These are phyloP conservation scores for Microsporum canis DNA, from an alignment of 2,329 filamentous ascomycete species.

Conservation along the genomic window DNA sequence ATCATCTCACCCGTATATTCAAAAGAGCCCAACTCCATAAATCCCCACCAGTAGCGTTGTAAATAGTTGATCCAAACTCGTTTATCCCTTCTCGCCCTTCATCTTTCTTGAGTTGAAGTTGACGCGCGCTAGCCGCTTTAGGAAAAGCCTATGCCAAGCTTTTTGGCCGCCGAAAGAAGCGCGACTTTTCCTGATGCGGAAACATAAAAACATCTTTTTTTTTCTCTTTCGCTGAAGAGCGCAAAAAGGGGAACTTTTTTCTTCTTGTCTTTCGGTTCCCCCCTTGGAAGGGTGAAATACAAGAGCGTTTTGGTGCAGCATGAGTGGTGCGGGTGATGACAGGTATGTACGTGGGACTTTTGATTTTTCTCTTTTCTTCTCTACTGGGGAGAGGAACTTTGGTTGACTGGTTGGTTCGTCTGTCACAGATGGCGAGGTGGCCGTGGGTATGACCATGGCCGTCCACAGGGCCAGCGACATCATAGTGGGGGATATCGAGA, in stretches of 20 bases:
- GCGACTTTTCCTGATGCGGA: background rate
- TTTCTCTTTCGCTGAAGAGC: background rate
- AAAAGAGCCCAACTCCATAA: background rate
- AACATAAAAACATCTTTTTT: background rate
- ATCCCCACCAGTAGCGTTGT: background rate
- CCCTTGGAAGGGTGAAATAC: background rate
- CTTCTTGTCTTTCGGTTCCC: background rate
- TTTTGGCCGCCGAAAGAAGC: background rate
- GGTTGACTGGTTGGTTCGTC: constrained; percentile 4
- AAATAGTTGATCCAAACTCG: no score
- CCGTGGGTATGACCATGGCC: constrained; percentile 26
- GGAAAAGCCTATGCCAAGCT: background rate
- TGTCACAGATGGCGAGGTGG: constrained; percentile 30
- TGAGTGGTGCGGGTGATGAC: constrained; percentile 29
- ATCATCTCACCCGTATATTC: background rate
- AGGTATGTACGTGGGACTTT: constrained; percentile 19
- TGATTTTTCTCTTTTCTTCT: background rate
- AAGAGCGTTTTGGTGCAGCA: constrained; percentile 15
- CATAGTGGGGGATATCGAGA: constrained; percentile 19
- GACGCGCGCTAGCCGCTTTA: background rate
- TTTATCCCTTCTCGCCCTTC: background rate
- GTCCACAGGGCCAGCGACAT: constrained; percentile 29
- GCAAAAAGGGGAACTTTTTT: background rate
- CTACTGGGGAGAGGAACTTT: background rate
- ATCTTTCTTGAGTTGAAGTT: background rate